Evolutionary conservation across 2,329 filamentous ascomycete species (phyloP), one percentile per base, ranked within the genome.

Genomic region (Shiraia bambusicola): DNA sequence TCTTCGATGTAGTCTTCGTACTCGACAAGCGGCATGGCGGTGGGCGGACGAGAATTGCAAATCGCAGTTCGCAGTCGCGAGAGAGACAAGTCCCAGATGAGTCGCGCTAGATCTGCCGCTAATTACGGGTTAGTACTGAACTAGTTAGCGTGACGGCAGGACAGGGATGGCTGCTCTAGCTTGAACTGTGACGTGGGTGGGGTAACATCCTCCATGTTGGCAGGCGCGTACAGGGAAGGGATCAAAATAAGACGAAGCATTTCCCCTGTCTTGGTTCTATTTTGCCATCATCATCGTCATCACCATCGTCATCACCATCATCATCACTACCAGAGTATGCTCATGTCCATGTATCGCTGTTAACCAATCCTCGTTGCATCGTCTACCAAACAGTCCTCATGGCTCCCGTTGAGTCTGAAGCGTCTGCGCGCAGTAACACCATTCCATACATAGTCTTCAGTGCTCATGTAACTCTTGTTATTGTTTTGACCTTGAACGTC

Each of bases 381-480:
- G 14, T 25, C 28, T 9, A 25, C 29, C 34, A 25, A 25, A 37
- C 28, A 24, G 34, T 42, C 33, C 54, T 26, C 47, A 69, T 69
- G 66, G 63, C 65, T 34, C 66, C 66, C 15, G 52, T 69, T 26
- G 66, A 69, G 12, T 50, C 63, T 2, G 52, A 58, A 37, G 52
- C 56, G 14, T 47, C 49, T 14, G 49, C 58, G 45, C 57, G 51
- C 34, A 64, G 56, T 45, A 70, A 70, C 52, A 50, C 57, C 37
- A 42, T 61, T 24, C 63, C 67, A 29, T 50, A 69, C 37, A 52
- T 57, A 6, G 43, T 61, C 39, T 63, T 69, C 39, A 54, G 52
- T 24, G 54, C 52, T 30, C 66, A 68, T 27, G 49, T 58, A 19
- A 42, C 61, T 7, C 52, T 66, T 13, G 61, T 69, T 28, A 54